phyloP scores from a whole-genome alignment of 257 asterid genomes.

The Solanum chilense region DNA sequence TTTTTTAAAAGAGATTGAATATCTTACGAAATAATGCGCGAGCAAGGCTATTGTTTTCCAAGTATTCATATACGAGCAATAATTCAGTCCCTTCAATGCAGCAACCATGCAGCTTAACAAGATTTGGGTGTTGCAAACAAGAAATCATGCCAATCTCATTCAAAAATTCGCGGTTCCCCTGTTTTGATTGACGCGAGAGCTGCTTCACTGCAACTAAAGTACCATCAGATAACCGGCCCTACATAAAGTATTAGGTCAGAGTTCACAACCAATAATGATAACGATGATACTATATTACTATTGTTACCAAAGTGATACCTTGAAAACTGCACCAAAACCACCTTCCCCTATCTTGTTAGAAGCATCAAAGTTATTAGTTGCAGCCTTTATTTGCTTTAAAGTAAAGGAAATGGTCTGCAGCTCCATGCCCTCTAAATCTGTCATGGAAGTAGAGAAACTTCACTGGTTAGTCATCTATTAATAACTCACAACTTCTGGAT shows the following conservation, averaged over 20 bases:
- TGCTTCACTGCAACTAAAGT: constrained; percentile 77
- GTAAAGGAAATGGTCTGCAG: constrained; percentile 60
- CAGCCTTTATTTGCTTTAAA: constrained; percentile 66
- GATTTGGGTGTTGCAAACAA: constrained; percentile 71
- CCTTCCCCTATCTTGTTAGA: constrained; percentile 88
- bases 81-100: constrained; percentile 79
- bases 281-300: background rate
- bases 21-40: constrained; percentile 46
- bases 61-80: constrained; percentile 66
- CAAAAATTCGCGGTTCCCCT: constrained; percentile 77
- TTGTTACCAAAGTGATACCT: constrained; percentile 26
- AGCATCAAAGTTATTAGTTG: constrained; percentile 74
- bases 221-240: constrained; percentile 69
- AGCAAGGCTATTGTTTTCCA: constrained; percentile 91
- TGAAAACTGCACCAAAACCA: constrained; percentile 91
- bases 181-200: constrained; percentile 69
- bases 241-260: constrained; percentile 12
- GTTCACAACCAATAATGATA: background rate
- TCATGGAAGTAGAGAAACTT: background rate
- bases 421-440: constrained; percentile 60
- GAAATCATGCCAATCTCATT: constrained; percentile 87
- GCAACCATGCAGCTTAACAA: constrained; percentile 78
- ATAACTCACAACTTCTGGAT: background rate
- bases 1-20: background rate
- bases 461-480: background rate